Evolutionary conservation across 305 asterid species (phyloP), one percentile per base, ranked within the genome.

Genomic region (Solanum hybrid): DNA sequence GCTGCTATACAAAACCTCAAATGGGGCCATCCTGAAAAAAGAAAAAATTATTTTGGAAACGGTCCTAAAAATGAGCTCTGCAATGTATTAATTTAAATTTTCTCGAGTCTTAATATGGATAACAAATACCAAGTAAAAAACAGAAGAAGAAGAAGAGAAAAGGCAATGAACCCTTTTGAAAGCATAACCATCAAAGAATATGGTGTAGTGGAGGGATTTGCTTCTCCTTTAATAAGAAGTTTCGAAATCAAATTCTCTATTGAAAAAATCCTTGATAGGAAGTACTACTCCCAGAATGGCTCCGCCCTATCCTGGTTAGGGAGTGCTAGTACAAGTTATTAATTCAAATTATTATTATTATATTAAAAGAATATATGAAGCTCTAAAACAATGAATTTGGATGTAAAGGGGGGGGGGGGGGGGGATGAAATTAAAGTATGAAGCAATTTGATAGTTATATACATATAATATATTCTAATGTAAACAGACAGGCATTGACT

Each of bases 211-310:
- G 0, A 51, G 0, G 4, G 4, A 2, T 6, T 3, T 56, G 24
- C 10, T 56, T 17, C 2, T 51, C 4, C 0, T 51, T 56, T 56
- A 17, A 20, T 56, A 2, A 56, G 2, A 56, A 0, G 4, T 56
- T 1, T 56, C 0, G 2, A 20, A 7, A 56, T 56, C 0, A 7
- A 56, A 20, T 11, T 7, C 2, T 7, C 4, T 6, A 1, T 17
- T 56, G 0, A 17, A 17, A 20, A 7, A 3, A 0, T 6, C 0
- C 5, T 56, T 56, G 0, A 7, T 56, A 7, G 10, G 1, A 17
- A 56, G 1, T 17, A 0, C 1, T 56, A 17, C 10, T 7, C 10
- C 24, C n/a, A 6, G 1, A 56, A 56, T 56, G n/a, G 2, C 46
- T 40, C 46, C 14, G 4, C 4, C n/a, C 10, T 56, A 56, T 56